phyloP scores from a whole-genome alignment of 306 rosid species.

The Vicia villosa region DNA sequence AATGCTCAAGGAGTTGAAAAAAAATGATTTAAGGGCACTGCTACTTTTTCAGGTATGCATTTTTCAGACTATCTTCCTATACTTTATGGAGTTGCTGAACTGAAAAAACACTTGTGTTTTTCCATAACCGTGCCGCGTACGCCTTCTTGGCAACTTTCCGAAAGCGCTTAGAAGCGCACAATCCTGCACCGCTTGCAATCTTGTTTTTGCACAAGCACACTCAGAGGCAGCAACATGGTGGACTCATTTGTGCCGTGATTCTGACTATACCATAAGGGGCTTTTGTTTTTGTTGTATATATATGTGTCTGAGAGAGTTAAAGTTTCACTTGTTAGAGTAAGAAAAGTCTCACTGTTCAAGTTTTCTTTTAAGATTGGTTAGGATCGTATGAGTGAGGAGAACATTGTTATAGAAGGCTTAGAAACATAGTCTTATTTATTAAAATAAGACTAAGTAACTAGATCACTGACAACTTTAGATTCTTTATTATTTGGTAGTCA shows the following conservation, averaged over 20 bases:
- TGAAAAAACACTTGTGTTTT: neutral
- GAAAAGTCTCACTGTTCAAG: neutral
- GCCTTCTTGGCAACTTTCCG: neutral
- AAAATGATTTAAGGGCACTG: slow-evolving; percentile 59
- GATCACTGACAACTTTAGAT: neutral
- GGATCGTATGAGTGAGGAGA: neutral
- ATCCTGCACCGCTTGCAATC: neutral
- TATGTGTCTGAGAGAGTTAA: neutral
- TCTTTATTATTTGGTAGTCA: neutral
- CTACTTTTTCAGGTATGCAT: slow-evolving; percentile 75
- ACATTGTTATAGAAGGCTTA: neutral
- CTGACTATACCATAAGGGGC: too few species aligned
- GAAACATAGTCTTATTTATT: too few species aligned
- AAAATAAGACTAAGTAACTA: neutral
- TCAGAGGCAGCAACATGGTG: neutral
- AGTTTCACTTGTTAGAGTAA: neutral
- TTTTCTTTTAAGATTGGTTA: neutral
- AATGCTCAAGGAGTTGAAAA: slow-evolving; percentile 75
- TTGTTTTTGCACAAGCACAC: neutral
- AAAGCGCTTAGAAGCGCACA: neutral
- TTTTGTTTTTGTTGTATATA: neutral
- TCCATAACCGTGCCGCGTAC: neutral
- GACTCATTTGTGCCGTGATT: neutral
- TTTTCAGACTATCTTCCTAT: neutral
- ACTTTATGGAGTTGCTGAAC: neutral